These are phyloP conservation scores for Ascochyta koolunga DNA, from an alignment of 2,329 filamentous ascomycete species.

Conservation along the genomic window DNA sequence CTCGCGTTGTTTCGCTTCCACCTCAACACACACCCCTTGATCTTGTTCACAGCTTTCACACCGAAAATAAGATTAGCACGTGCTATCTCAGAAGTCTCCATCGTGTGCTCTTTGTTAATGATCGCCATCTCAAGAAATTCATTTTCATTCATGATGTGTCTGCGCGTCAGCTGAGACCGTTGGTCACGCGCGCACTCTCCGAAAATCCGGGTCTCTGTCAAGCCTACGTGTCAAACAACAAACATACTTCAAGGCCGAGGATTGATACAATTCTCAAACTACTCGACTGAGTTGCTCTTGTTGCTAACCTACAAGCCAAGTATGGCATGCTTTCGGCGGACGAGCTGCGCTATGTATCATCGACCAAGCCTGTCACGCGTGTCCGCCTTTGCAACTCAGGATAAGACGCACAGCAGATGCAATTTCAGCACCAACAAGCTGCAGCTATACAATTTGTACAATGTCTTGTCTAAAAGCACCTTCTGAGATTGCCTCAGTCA, in stretches of 20 bases:
- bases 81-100: too few species aligned
- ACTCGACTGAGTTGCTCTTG: neutral
- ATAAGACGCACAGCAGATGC: neutral
- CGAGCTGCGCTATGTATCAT: neutral
- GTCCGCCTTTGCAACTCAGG: neutral
- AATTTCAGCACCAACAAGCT: neutral
- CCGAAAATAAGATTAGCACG: neutral
- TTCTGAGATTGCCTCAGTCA: too few species aligned
- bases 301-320: neutral
- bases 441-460: too few species aligned
- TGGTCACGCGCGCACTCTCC: slow-evolving; percentile 1
- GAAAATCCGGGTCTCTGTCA: neutral
- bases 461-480: too few species aligned
- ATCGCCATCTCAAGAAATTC: neutral
- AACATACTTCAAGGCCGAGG: neutral
- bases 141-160: neutral
- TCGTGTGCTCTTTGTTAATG: neutral
- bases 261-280: neutral
- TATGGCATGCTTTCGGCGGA: neutral
- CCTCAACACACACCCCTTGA: slow-evolving; percentile 2
- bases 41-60: neutral
- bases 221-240: neutral
- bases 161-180: slow-evolving; percentile 1
- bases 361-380: neutral
- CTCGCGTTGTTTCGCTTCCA: slow-evolving; percentile 14